Conservation (phyloP, 2,329 filamentous ascomycete genomes). For the Colletotrichum higginsianum region DNA sequence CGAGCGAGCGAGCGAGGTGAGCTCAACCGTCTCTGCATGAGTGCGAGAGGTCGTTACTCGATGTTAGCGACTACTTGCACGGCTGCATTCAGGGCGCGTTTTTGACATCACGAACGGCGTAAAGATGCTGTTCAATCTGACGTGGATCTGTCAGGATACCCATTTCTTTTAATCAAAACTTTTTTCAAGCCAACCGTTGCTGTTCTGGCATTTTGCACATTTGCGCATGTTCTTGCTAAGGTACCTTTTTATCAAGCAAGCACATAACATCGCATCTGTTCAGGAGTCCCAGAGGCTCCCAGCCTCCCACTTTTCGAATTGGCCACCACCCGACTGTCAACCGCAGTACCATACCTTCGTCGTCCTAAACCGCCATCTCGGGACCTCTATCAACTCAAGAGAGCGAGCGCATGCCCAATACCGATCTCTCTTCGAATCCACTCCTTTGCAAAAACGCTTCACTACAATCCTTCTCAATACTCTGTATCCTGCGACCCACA, state of each 20-base stretch:
- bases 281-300: conserved; percentile 39
- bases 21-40: conserved; percentile 36
- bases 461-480: conserved; percentile 5
- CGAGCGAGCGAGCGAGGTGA: conserved; percentile 28
- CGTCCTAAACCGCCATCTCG: conserved; percentile 28
- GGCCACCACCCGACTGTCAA: conserved; percentile 40
- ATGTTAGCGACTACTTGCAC: conserved; percentile 45
- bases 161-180: conserved; percentile 16
- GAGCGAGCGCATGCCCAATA: neutral
- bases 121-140: conserved; percentile 13
- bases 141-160: conserved; percentile 27
- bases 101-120: conserved; percentile 18
- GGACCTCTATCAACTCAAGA: conserved; percentile 2
- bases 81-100: neutral
- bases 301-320: conserved; percentile 43
- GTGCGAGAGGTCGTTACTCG: conserved; percentile 45
- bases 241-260: conserved; percentile 44
- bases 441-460: neutral
- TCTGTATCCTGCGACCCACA: conserved; percentile 19
- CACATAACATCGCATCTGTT: conserved; percentile 41
- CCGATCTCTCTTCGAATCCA: neutral
- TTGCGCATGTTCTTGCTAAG: neutral
- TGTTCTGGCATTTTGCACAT: neutral
- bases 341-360: conserved; percentile 33
- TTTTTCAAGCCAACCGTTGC: neutral